Base-by-base conservation (phyloP, 1,284 basidiomycete species). In the Afroboletus lepidellus region DNA sequence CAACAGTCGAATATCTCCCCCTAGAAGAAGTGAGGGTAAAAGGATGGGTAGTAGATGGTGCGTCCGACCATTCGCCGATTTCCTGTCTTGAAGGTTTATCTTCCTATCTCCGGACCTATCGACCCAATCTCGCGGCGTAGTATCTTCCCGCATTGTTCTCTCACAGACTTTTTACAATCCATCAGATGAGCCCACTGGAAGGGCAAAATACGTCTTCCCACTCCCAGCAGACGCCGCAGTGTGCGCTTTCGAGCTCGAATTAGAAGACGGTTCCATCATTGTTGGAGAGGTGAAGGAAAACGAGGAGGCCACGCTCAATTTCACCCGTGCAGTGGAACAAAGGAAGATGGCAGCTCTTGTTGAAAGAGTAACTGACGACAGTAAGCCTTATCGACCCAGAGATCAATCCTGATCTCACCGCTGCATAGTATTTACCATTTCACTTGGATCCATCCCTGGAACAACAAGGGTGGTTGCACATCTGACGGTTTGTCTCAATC, bases 151-250 rank as follows among this genome's bases (percentile, higher is more conserved):
- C 18, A 74, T 84, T 8, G 70, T 72, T 0, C 60, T 86, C n/a
- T 61, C 60, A 0, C 83, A 85, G 54, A 63, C 59, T 0, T 86
- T 77, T 60, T 58, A 50, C 16, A 82, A 84, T 58, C 54, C 69
- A 0, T 65, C 66, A 1, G 54, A 61, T 15, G 52, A 57, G 15
- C 51, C 70, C 0, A 78, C 80, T 0, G 57, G 66, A 37, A 69
- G 75, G 43, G 79, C 78, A 8, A 74, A 77, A 34, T 86, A 84
- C 60, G 70, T 76, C 41, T 85, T 86, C 57, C 83, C 84, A 2
- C 72, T 85, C 1, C 84, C 84, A 1, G 79, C 76, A 1, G 69
- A 66, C n/a, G 74, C 74, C 0, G 77, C 77, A 0, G 73, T 81
- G 3, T 80, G 77, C 47, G 74, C 69, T 0, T 83, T 83, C 56